phyloP scores from a whole-genome alignment of 768 basidiomycete genomes.

The Filobasidium floriforme region DNA sequence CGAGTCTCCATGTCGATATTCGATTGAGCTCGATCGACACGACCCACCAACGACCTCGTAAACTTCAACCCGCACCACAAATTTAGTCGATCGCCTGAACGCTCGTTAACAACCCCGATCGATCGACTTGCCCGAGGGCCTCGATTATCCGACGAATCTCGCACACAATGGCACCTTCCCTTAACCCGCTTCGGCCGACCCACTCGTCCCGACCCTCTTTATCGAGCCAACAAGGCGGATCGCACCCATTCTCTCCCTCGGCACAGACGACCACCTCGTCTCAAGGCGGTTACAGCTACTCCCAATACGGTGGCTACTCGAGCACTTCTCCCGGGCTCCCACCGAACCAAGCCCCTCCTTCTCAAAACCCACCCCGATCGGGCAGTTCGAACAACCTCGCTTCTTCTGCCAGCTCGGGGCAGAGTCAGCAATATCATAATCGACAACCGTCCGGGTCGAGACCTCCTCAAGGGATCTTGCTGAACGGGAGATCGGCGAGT shows the following conservation, averaged over 20 bases:
- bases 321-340: constrained; percentile 4
- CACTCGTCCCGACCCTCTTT: constrained; percentile 4
- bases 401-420: not conserved
- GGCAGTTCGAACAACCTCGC: constrained; percentile 9
- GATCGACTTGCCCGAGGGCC: no score
- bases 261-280: constrained; percentile 8
- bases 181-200: not conserved
- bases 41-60: no score
- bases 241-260: constrained; percentile 11
- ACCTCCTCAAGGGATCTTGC: not conserved
- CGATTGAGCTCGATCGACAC: no score
- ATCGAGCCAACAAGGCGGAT: constrained; percentile 5
- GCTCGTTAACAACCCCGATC: no score
- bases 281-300: constrained; percentile 11
- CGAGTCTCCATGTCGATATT: no score
- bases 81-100: no score
- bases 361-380: not conserved
- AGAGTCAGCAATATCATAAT: not conserved
- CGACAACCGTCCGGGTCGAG: not conserved
- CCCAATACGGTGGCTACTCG: constrained; percentile 7
- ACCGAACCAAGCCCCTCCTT: constrained; percentile 2
- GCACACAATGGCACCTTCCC: not conserved
- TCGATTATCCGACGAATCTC: no score
- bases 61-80: no score
- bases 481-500: not conserved